Evolutionary conservation across 257 asterid species (phyloP), one percentile per base, ranked within the genome.

Genomic region (Ligustrum vulgare): DNA sequence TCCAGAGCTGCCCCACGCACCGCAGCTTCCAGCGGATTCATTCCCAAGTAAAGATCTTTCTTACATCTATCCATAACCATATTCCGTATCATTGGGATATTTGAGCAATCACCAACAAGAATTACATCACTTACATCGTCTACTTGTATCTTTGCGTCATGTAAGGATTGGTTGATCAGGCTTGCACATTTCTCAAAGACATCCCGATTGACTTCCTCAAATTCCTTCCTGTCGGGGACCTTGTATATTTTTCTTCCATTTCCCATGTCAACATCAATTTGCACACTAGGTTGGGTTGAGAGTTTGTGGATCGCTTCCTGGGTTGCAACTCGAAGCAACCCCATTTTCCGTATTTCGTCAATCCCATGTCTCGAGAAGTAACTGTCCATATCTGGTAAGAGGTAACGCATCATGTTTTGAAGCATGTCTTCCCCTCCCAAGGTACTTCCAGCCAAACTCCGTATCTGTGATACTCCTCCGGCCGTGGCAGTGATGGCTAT

Each of bases 391-490:
- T 84, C 81, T 0, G 96, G 94, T 20, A 88, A 77, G 54, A 92
- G 83, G 77, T 80, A 64, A 76, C 77, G 91, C 93, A 89, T 89
- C 37, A 84, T 84, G 69, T 89, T 92, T 28, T 79, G 86, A 66
- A 93, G 97, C 36, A 93, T 67, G 72, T 93, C 97, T 76, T 93
- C 98, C 2, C 96, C 97, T 67, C 98, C 98, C 28, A 89, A 70
- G 1, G 89, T 80, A 73, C 56, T 51, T 47, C 98, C 97, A 0
- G 87, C 87, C 72, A 93, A 78, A 5, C 96, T 85, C 72, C 86
- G 90, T 79, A 93, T 87, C 83, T 90, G 93, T 0, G 96, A 89
- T 72, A 93, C 95, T 22, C 96, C 96, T 6, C 91, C 97, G 0
- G 89, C 92, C 1, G 98, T 90, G 68, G 96, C 92, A 15, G 92